Evolutionary conservation across 768 basidiomycete species (phyloP).

Genomic region (Suillus clintonianus): DNA sequence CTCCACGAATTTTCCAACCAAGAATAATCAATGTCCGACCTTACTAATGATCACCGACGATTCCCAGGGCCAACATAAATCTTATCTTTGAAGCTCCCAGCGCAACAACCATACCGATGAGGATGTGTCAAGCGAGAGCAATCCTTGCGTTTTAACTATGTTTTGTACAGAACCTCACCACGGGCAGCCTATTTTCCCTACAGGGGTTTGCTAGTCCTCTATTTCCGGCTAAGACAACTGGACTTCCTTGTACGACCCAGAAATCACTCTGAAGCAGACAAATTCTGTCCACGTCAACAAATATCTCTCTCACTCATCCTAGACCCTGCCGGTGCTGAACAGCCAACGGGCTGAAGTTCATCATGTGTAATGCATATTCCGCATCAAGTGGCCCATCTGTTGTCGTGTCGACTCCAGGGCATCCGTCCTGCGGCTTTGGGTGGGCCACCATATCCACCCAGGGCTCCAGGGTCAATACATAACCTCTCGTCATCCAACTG

Average conservation of each 20-base stretch:
- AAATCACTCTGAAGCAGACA: no score
- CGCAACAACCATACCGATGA: neutral
- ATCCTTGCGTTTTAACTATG: neutral
- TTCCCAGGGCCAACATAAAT: neutral
- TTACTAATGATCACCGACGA: neutral
- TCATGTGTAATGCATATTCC: neutral
- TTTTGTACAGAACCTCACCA: neutral
- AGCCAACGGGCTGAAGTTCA: neutral
- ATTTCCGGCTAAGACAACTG: neutral
- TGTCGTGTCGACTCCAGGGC: neutral
- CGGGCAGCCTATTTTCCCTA: neutral
- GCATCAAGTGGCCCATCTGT: no score
- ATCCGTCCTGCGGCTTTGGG: no score
- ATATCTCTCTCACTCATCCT: neutral
- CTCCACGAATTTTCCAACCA: neutral
- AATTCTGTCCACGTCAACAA: no score
- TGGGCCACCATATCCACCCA: no score
- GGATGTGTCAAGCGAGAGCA: neutral
- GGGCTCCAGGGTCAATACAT: no score
- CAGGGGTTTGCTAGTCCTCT: neutral
- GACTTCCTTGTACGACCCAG: no score
- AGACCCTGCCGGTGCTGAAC: neutral
- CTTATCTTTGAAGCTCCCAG: neutral
- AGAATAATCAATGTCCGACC: neutral
- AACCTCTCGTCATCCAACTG: no score